Percentiles rank a stretch among this genome's conserved stretches.
Conservation (phyloP, 352 stramenopile species). For the Phytopythium mirpurense region DNA sequence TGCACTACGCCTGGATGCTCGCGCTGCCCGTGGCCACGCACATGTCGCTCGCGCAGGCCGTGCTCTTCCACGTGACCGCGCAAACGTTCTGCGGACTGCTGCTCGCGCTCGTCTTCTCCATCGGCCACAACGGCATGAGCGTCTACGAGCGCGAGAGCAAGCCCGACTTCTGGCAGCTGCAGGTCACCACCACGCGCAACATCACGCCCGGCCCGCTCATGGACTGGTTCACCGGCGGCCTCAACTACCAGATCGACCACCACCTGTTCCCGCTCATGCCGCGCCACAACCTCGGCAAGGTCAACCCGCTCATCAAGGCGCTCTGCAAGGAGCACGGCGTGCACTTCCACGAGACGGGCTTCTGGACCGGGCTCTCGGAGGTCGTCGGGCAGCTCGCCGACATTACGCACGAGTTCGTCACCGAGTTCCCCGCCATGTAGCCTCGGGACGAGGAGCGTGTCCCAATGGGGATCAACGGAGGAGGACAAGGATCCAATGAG, state of each 20-base stretch:
- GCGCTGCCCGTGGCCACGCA: conserved; percentile 56
- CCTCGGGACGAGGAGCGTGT: neutral
- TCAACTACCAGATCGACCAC: conserved; percentile 99
- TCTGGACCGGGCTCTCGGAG: conserved; percentile 91
- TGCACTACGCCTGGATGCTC: conserved; percentile 93
- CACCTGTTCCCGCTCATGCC: conserved; percentile 97
- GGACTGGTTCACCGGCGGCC: conserved; percentile 97
- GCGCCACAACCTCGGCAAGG: conserved; percentile 93
- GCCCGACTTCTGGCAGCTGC: conserved; percentile 98
- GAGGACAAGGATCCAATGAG: conserved; percentile 11
- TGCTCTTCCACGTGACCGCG: conserved; percentile 80
- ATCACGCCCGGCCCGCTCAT: conserved; percentile 93
- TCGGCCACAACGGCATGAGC: conserved; percentile 98
- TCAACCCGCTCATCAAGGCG: conserved; percentile 93
- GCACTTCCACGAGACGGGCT: conserved; percentile 94
- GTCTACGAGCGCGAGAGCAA: conserved; percentile 95
- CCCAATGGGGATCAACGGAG: too few species aligned
- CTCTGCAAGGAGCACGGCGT: conserved; percentile 97
- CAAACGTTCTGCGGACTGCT: conserved; percentile 93
- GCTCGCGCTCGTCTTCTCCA: conserved; percentile 94
- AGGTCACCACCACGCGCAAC: conserved; percentile 97
- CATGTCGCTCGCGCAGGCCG: conserved; percentile 63
- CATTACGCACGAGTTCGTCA: conserved; percentile 94
- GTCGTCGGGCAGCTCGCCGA: conserved; percentile 92
- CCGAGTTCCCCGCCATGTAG: conserved; percentile 99